Evolutionary conservation across 1,284 basidiomycete species (phyloP).

Genomic region (Veloboletus limbatus): DNA sequence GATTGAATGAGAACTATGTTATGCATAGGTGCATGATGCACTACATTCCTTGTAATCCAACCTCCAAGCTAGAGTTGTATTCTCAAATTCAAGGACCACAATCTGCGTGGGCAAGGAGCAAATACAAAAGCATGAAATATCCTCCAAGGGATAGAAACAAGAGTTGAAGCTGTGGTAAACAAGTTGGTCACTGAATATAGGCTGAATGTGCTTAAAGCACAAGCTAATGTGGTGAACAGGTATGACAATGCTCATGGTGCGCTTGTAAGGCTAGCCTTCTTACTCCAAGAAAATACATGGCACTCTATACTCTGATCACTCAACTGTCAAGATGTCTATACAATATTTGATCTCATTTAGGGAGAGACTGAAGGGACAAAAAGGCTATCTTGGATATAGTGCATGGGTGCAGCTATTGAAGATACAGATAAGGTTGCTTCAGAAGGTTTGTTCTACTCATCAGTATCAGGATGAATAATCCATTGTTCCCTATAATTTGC

Average conservation of each 20-base stretch:
- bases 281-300: neutral
- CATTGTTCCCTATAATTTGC: no score
- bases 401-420: neutral
- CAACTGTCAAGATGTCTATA: neutral
- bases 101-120: slow-evolving; percentile 1
- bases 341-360: neutral
- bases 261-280: neutral
- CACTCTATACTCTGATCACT: neutral
- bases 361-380: neutral
- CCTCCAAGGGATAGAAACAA: neutral
- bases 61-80: neutral
- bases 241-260: neutral
- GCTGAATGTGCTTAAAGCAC: no score
- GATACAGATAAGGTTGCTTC: neutral
- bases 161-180: neutral
- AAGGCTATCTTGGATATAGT: slow-evolving; percentile 4
- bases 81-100: slow-evolving; percentile 6
- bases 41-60: no score
- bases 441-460: no score
- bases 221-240: no score
- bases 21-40: neutral
- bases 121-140: neutral
- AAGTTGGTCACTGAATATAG: no score
- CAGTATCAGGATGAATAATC: no score
- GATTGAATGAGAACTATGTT: slow-evolving; percentile 1